Percentiles rank a stretch among this genome's conserved stretches.
These are phyloP conservation scores for Boletus edulis DNA, from an alignment of 768 basidiomycete genomes.

Conservation along the genomic window DNA sequence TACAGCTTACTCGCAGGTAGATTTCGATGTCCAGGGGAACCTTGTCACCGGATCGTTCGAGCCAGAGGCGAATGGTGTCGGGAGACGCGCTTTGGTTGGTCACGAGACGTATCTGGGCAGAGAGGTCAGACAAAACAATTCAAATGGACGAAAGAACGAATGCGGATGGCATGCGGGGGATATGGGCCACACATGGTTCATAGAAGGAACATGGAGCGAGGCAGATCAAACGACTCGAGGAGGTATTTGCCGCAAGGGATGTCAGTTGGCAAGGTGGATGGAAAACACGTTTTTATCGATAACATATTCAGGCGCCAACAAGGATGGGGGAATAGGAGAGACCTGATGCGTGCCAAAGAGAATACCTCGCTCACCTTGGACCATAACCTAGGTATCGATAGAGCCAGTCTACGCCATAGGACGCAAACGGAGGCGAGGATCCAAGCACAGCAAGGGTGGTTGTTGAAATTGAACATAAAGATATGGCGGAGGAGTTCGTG, in stretches of 20 bases:
- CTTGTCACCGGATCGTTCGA: slow-evolving; percentile 70
- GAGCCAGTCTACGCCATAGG: slow-evolving; percentile 62
- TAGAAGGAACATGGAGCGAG: background rate
- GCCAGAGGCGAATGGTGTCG: slow-evolving; percentile 79
- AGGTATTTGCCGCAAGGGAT: slow-evolving; percentile 2
- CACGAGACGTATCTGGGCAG: slow-evolving; percentile 63
- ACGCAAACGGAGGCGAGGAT: slow-evolving; percentile 66
- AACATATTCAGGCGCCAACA: slow-evolving; percentile 18
- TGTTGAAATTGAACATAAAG: slow-evolving; percentile 67
- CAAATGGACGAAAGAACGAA: background rate
- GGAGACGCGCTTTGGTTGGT: slow-evolving; percentile 69
- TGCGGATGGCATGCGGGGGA: slow-evolving; percentile 1
- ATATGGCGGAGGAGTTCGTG: slow-evolving; percentile 71
- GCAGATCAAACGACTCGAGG: background rate
- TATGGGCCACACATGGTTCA: background rate
- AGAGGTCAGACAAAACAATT: background rate
- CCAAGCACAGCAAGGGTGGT: slow-evolving; percentile 75
- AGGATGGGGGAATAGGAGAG: slow-evolving; percentile 2
- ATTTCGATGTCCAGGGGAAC: slow-evolving; percentile 82
- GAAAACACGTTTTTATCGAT: slow-evolving; percentile 17
- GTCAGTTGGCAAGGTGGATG: background rate
- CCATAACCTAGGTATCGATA: slow-evolving; percentile 71
- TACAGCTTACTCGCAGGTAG: slow-evolving; percentile 53
- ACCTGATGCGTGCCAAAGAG: background rate
- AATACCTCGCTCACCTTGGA: slow-evolving; percentile 56